phyloP scores from a whole-genome alignment of 768 basidiomycete genomes.

The Steccherinum ochraceum region DNA sequence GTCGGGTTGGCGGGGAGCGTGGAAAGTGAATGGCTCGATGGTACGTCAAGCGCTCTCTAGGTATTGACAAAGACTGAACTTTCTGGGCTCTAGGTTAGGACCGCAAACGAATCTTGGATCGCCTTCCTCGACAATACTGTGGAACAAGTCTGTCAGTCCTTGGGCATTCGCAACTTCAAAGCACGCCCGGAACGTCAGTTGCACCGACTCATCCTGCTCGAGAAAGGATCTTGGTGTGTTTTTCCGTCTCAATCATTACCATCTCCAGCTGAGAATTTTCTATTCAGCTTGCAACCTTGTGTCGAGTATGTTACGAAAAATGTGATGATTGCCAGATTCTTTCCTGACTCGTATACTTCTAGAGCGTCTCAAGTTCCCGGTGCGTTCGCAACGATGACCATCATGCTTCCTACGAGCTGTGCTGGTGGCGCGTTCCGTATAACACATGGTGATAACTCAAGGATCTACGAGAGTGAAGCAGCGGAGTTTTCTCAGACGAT shows the following conservation, averaged over 20 bases:
- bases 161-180: too few relatives aligned
- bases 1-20: constrained; percentile 40
- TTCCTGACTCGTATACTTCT: too few relatives aligned
- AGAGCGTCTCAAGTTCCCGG: constrained; percentile 41
- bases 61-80: too few relatives aligned
- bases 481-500: constrained; percentile 28
- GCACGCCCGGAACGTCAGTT: too few relatives aligned
- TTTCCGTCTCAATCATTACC: background rate
- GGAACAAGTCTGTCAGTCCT: constrained; percentile 26
- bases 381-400: constrained; percentile 47
- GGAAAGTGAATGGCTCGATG: constrained; percentile 39
- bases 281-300: constrained; percentile 22
- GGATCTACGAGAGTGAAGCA: constrained; percentile 30
- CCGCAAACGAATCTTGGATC: constrained; percentile 35
- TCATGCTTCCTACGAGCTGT: constrained; percentile 41
- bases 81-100: too few relatives aligned
- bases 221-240: constrained; percentile 43
- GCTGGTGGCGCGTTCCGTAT: constrained; percentile 40
- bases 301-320: constrained; percentile 33
- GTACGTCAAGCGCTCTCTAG: too few relatives aligned
- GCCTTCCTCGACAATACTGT: constrained; percentile 27
- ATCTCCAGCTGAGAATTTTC: background rate
- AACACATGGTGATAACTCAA: constrained; percentile 27
- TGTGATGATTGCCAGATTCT: background rate
- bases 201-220: constrained; percentile 44